These are phyloP conservation scores for Tylopilus balloui DNA, from an alignment of 768 basidiomycete genomes.

Conservation along the genomic window DNA sequence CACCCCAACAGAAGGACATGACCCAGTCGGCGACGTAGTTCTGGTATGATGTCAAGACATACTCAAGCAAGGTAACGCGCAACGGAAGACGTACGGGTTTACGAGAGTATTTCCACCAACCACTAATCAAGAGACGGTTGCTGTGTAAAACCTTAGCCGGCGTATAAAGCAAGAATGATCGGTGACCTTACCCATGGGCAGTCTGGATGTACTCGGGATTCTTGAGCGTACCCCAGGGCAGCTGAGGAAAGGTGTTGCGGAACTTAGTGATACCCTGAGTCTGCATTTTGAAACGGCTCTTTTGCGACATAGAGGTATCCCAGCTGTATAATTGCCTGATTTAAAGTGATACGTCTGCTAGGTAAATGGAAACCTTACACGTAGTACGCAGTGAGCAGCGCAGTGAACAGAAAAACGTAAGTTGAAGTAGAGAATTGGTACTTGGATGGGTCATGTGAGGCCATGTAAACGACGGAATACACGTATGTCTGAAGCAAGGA, in stretches of 20 bases:
- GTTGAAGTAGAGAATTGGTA: conserved; percentile 81
- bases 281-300: conserved; percentile 97
- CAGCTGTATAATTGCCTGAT: conserved; percentile 49
- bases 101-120: conserved; percentile 92
- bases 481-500: conserved; percentile 69
- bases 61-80: background rate
- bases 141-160: conserved; percentile 35
- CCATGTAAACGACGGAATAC: conserved; percentile 98
- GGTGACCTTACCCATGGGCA: conserved; percentile 67
- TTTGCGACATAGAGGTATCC: conserved; percentile 94
- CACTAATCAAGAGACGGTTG: conserved; percentile 85
- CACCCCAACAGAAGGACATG: conserved; percentile 84
- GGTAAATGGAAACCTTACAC: conserved; percentile 46
- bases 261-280: conserved; percentile 81
- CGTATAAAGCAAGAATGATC: background rate
- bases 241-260: conserved; percentile 91
- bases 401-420: conserved; percentile 68
- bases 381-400: conserved; percentile 80
- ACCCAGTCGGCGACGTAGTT: conserved; percentile 95
- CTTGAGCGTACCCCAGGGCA: conserved; percentile 75
- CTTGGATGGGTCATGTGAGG: conserved; percentile 81
- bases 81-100: conserved; percentile 69
- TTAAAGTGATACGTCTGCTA: background rate
- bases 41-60: conserved; percentile 30
- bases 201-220: conserved; percentile 94